These are phyloP conservation scores for Arabidopsis hybrid DNA, from an alignment of 441 rosid species.

Conservation along the genomic window DNA sequence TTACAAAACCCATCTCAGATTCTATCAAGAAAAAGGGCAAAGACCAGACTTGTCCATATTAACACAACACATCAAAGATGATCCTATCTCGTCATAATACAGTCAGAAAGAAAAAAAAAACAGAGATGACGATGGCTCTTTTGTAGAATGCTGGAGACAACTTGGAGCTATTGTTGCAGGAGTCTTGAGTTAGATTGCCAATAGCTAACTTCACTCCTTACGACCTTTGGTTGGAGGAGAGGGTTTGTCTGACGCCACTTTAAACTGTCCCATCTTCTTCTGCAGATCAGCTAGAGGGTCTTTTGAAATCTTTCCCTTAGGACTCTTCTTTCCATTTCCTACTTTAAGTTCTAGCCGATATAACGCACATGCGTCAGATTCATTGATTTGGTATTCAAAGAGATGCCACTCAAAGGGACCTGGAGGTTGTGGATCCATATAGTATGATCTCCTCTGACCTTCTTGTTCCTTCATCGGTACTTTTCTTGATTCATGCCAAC, in stretches of 20 bases:
- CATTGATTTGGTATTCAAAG: constrained; percentile 58
- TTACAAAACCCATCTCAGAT: constrained; percentile 31
- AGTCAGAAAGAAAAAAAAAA: constrained; percentile 10
- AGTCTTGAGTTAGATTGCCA: constrained; percentile 27
- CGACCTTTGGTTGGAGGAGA: constrained; percentile 49
- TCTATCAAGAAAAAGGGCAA: constrained; percentile 15
- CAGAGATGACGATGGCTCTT: background rate
- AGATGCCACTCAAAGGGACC: constrained; percentile 70
- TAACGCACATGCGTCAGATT: constrained; percentile 54
- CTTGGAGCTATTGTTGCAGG: constrained; percentile 14
- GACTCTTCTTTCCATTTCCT: constrained; percentile 59
- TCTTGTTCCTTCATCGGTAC: constrained; percentile 65
- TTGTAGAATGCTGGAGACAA: constrained; percentile 20
- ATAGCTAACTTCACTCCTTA: constrained; percentile 38
- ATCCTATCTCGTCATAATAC: constrained; percentile 1
- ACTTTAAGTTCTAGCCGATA: constrained; percentile 66
- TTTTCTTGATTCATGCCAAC: constrained; percentile 84
- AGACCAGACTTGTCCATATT: constrained; percentile 27
- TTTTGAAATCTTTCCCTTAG: constrained; percentile 56
- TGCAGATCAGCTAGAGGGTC: constrained; percentile 67
- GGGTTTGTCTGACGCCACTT: constrained; percentile 51
- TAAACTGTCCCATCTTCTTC: constrained; percentile 72
- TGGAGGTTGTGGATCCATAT: constrained; percentile 80
- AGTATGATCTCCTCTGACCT: constrained; percentile 74
- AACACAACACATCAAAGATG: constrained; percentile 38